phyloP scores from a whole-genome alignment of 441 rosid genomes.

The Eruca vesicaria region DNA sequence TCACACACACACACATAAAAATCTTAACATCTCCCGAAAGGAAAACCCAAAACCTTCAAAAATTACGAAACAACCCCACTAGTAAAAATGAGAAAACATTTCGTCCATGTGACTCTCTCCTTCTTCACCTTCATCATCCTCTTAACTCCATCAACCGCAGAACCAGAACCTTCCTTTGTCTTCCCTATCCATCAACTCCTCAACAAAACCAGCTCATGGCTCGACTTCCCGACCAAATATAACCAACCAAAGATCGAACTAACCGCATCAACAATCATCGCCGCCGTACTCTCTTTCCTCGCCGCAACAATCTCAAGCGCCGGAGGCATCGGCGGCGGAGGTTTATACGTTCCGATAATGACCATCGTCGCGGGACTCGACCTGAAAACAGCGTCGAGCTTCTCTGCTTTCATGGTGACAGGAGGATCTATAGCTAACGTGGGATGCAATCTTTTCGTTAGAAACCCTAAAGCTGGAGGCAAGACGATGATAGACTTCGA shows the following conservation, averaged over 20 bases:
- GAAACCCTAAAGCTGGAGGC: conserved; percentile 43
- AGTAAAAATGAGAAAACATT: conserved; percentile 31
- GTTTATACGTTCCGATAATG: conserved; percentile 69
- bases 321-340: conserved; percentile 93
- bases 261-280: conserved; percentile 28
- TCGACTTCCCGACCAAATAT: neutral
- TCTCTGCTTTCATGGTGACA: conserved; percentile 93
- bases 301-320: conserved; percentile 86
- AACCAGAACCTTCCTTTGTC: conserved; percentile 15
- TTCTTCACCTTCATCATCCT: conserved; percentile 28
- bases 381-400: conserved; percentile 55
- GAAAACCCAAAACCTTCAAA: neutral
- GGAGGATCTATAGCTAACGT: conserved; percentile 94
- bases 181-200: conserved; percentile 10
- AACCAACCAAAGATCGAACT: conserved; percentile 28
- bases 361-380: conserved; percentile 62
- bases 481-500: conserved; percentile 57
- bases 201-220: conserved; percentile 26
- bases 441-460: conserved; percentile 46
- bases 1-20: neutral
- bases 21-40: neutral
- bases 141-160: conserved; percentile 23
- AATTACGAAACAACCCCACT: neutral
- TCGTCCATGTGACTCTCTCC: conserved; percentile 22
- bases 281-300: conserved; percentile 60